Base-by-base conservation (phyloP, 1,139 yeast species). In the Candida labiduridarum region DNA sequence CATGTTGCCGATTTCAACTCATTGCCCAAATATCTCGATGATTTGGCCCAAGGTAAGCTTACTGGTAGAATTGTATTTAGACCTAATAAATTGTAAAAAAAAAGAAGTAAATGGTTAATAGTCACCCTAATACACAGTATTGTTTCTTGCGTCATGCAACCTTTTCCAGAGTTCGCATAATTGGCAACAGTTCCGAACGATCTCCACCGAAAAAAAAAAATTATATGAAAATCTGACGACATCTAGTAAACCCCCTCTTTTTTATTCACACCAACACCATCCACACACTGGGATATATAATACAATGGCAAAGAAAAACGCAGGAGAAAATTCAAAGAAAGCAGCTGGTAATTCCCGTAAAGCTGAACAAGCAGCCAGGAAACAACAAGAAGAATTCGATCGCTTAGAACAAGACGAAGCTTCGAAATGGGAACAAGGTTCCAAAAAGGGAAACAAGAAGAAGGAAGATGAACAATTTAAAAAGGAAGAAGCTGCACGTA, bases 291-390 rank as follows among this genome's bases (percentile, higher is more conserved):
- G 14, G 9, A 31, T 15, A 31, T 12, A 30, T 30, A 7, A 14
- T n/a, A 63, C 36, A 53, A 83, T 83, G 88, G 87, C 86, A 22
- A 54, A 52, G n/a, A 83, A 83, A 66, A 78, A 80, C 60, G 74
- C 73, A 36, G 82, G 77, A 44, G 87, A 82, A 59, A 83, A 83
- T 68, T 64, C 82, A 25, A 83, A 83, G 66, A 84, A 84, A 65
- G 89, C 81, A 0, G 84, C 85, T 4, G 91, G 90, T 14, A 82
- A 85, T 57, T 89, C 90, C 47, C 80, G 76, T 63, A 87, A 84
- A 74, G 89, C 86, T 8, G 92, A 82, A 43, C 76, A 75, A 29
- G 89, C 89, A 36, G 80, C 76, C 61, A 81, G 80, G 64, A 84
- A 85, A 70, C 75, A 78, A 48, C 80, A 78, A 46, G 89, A 78